Evolutionary conservation across 1,139 yeast species (phyloP), one percentile per base, ranked within the genome.

Genomic region (Arxiozyma bovina): DNA sequence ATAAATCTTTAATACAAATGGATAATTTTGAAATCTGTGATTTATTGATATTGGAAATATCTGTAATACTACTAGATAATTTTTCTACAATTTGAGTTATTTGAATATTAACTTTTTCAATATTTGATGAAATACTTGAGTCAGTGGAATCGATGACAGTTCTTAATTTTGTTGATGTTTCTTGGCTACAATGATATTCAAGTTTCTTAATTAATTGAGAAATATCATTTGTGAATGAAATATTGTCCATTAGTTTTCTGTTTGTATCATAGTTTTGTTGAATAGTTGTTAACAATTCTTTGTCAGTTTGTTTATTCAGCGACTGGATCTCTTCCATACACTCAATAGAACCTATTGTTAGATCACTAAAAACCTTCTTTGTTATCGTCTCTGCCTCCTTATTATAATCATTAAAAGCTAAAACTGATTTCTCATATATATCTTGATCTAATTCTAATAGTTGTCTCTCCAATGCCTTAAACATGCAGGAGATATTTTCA

Each of bases 391-490:
- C 47, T 20, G 23, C 9, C 18, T 41, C 48, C 3, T 9, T 21
- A 40, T 30, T 42, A 17, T 45, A 50, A 9, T 23, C n/a, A 17
- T 22, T 47, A 8, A 59, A n/a, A 42, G 38, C 38, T 3, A 21
- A 17, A 23, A 53, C 44, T 4, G 59, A 25, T 17, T 50, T 44
- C 6, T 48, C 38, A 9, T 49, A 48, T 2, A 53, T 48, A 1
- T 41, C 42, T 12, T 50, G 42, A 27, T 60, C 59, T 1, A 53
- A 17, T 38, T 48, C 53, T 6, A n/a, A 23, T 25, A 55, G 56
- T 23, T 50, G 53, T 4, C 40, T 43, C 42, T 50, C 53, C n/a
- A 47, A 47, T 18, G 46, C 49, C 30, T 53, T 42, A 41, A 54
- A 18, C 7, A 48, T 30, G 15, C 22, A 15, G 15, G 43, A 34